Percentiles rank a stretch among this genome's conserved stretches.
Conservation (phyloP, 2,329 filamentous ascomycete species). For the Penicillium frequentans region DNA sequence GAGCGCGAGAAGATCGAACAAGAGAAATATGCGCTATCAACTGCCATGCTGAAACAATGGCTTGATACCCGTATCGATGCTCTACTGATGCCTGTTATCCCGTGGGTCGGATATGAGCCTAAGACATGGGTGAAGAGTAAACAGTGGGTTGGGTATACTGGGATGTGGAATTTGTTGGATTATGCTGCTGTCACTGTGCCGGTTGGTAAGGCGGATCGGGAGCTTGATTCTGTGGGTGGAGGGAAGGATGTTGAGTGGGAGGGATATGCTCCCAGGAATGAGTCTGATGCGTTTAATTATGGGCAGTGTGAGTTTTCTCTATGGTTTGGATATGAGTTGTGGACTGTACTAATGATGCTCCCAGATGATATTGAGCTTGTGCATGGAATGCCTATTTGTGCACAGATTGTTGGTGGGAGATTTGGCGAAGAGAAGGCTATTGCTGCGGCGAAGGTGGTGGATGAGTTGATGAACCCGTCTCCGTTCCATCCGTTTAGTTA, state of each 20-base stretch:
- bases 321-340: background rate
- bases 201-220: conserved; percentile 46
- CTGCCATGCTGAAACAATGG: conserved; percentile 26
- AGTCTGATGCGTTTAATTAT: conserved; percentile 50
- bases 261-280: conserved; percentile 40
- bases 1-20: conserved; percentile 26
- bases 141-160: conserved; percentile 37
- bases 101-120: conserved; percentile 23
- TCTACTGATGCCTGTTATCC: conserved; percentile 18
- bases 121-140: conserved; percentile 31
- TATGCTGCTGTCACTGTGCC: conserved; percentile 35
- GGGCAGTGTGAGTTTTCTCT: conserved; percentile 3
- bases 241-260: conserved; percentile 32
- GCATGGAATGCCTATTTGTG: conserved; percentile 31
- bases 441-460: conserved; percentile 31
- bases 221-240: conserved; percentile 15
- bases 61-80: conserved; percentile 28
- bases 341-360: background rate
- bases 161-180: conserved; percentile 38
- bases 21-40: conserved; percentile 21
- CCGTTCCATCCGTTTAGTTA: conserved; percentile 9
- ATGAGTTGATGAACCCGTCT: conserved; percentile 21
- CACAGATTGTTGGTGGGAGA: conserved; percentile 34
- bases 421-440: conserved; percentile 36
- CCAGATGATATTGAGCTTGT: conserved; percentile 32